Conservation (phyloP, 176 grass and related monocot genomes). For the Zoysia pacifica region DNA sequence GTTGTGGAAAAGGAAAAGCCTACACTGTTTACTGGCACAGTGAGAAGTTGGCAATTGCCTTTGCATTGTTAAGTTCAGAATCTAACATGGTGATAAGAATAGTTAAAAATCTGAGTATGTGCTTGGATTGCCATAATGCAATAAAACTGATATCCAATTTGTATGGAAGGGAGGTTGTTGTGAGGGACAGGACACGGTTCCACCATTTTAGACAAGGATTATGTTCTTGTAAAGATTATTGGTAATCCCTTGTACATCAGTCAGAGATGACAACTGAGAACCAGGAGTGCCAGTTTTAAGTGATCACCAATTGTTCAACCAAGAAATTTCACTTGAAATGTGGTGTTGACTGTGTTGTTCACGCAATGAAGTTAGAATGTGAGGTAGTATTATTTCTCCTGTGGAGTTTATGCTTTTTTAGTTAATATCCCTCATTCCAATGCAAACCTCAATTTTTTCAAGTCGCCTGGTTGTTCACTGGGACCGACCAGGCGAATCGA, state of each 20-base stretch:
- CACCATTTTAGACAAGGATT: conserved; percentile 76
- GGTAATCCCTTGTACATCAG: conserved; percentile 42
- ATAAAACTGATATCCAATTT: conserved; percentile 64
- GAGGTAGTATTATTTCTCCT: conserved; percentile 1
- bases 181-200: conserved; percentile 76
- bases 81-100: conserved; percentile 50
- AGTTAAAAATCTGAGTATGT: conserved; percentile 82
- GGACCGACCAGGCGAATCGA: no score
- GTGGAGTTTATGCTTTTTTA: background rate
- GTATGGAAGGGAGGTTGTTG: conserved; percentile 62
- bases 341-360: background rate
- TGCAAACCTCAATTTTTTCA: background rate
- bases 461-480: no score
- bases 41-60: conserved; percentile 76
- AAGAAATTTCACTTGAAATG: conserved; percentile 18
- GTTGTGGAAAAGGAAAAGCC: conserved; percentile 50
- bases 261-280: background rate
- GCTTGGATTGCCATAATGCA: conserved; percentile 79
- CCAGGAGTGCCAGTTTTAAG: background rate
- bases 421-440: background rate
- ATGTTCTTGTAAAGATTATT: conserved; percentile 88
- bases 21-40: conserved; percentile 66
- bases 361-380: background rate
- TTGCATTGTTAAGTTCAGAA: conserved; percentile 69
- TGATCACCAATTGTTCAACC: background rate